Conservation (phyloP, 768 basidiomycete species). For the Pulveroboletus frians region DNA sequence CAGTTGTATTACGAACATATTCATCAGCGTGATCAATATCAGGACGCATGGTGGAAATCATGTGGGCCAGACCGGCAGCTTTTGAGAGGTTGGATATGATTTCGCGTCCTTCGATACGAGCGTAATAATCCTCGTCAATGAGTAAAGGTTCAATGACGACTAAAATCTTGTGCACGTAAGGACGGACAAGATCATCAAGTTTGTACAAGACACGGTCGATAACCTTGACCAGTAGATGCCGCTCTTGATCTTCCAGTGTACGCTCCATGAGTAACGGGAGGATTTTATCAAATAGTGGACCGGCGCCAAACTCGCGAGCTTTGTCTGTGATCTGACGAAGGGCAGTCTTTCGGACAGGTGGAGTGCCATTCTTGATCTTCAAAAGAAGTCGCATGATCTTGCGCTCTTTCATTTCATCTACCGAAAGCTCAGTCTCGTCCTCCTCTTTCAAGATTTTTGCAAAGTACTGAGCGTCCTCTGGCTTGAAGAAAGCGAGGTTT, state of each 20-base stretch:
- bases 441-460: conserved; percentile 94
- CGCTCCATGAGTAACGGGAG: conserved; percentile 97
- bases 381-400: conserved; percentile 97
- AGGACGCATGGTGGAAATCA: conserved; percentile 99
- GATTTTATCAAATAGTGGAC: conserved; percentile 97
- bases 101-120: conserved; percentile 96
- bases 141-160: conserved; percentile 99
- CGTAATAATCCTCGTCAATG: conserved; percentile 97
- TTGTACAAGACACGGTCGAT: conserved; percentile 99
- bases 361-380: conserved; percentile 99
- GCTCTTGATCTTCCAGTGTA: conserved; percentile 96
- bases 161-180: conserved; percentile 98
- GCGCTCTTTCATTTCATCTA: conserved; percentile 99
- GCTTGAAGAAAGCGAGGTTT: conserved; percentile 95
- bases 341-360: conserved; percentile 96
- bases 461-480: conserved; percentile 97
- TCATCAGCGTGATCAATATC: conserved; percentile 99
- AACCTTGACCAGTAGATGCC: conserved; percentile 96
- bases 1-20: conserved; percentile 98
- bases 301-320: conserved; percentile 96
- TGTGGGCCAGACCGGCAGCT: conserved; percentile 97
- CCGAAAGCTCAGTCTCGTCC: conserved; percentile 85
- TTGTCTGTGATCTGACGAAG: conserved; percentile 98
- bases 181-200: conserved; percentile 95
- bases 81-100: conserved; percentile 99